A percentile compares a stretch with the other conserved stretches of the same genome.
Evolutionary conservation across 345 rosid species (phyloP).

Genomic region (Salix udensis): DNA sequence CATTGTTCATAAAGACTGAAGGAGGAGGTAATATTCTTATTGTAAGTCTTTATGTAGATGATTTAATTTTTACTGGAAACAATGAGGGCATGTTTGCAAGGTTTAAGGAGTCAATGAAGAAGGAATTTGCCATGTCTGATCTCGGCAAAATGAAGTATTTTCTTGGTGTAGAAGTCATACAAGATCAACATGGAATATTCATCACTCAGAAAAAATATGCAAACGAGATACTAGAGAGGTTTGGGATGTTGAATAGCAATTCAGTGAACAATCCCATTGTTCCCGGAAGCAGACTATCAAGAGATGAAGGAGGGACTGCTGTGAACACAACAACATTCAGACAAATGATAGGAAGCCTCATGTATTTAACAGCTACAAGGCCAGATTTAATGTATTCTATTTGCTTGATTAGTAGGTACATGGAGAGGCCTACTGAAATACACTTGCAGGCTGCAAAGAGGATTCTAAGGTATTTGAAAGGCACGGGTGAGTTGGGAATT

Average conservation of each 20-base stretch:
- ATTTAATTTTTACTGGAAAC: neutral
- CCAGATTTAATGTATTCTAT: neutral
- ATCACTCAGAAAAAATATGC: neutral
- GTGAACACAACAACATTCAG: neutral
- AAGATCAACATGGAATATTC: neutral
- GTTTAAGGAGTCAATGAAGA: neutral
- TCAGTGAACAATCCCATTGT: neutral
- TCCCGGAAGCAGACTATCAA: neutral
- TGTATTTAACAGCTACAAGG: neutral
- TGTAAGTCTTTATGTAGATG: neutral
- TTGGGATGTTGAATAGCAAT: neutral
- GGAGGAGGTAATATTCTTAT: neutral
- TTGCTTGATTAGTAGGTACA: neutral
- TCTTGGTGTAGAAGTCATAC: neutral
- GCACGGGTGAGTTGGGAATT: neutral
- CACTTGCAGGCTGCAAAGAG: neutral
- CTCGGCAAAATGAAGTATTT: neutral
- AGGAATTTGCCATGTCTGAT: neutral
- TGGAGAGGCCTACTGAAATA: neutral
- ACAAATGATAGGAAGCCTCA: neutral
- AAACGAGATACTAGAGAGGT: neutral
- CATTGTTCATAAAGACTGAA: neutral
- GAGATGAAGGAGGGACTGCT: neutral
- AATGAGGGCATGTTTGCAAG: neutral
- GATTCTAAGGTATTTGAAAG: neutral